Base-by-base conservation (phyloP, 2,329 filamentous ascomycete species). In the Bipolaris gigantea region DNA sequence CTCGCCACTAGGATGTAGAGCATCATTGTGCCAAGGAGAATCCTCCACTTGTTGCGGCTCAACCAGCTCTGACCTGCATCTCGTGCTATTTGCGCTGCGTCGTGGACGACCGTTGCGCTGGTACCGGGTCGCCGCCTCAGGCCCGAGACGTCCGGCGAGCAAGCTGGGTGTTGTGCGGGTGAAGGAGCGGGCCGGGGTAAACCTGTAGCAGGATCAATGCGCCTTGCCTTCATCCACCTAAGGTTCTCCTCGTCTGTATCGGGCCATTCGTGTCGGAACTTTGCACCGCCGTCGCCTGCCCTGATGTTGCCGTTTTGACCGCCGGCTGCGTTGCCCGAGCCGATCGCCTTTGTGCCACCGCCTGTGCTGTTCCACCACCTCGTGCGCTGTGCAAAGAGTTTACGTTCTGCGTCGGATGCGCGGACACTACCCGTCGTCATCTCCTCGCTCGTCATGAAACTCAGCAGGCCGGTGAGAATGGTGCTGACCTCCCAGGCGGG, bases 391-490 rank as follows among this genome's bases (percentile, higher is more conserved):
- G 94, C 92, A 45, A 92, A 85, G 66, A 88, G 83, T 73, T 85
- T 88, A 57, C 93, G 85, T 79, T 97, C 92, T 3, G 83, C 80
- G 45, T 90, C 84, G 0, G 85, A 88, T 16, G 87, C 90, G 5
- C 88, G 87, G 27, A 99, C 85, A 27, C 88, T 92, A 2, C 94
- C 94, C 0, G 94, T 97, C 0, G 94, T 99, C 89, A 97, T 97
- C 79, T 99, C 94, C 71, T 99, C 93, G 62, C 90, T 91, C 2
- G 93, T 97, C 94, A 99, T 99, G 77, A 99, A 99, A 35, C 89
- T 95, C 59, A 97, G 80, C 25, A 99, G 83, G 9, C 94, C 94
- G 50, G 96, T 95, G 15, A 99, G 80, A 61, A 99, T 99, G 0
- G 94, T 99, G 50, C 89, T 93, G 7, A 99, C 94, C 71, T 96